Evolutionary conservation across 225 moss, liverwort and hornwort species (phyloP).

Genomic region (Takakia lepidozioides): DNA sequence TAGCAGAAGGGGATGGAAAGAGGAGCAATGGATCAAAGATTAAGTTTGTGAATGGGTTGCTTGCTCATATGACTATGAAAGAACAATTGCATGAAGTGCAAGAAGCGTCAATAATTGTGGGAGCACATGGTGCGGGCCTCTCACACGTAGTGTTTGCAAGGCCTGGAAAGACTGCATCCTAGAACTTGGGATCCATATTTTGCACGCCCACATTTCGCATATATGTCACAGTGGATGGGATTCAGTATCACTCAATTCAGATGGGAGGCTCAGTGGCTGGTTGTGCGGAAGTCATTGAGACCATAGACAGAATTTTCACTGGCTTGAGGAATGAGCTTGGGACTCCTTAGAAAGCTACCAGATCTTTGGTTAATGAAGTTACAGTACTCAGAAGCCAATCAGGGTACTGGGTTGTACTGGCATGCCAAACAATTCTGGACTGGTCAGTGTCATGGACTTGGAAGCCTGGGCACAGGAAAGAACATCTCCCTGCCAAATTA

Average conservation of each 20-base stretch:
- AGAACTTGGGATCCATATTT: slow-evolving; percentile 66
- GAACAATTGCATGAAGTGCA: slow-evolving; percentile 68
- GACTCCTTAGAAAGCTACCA: too few species aligned
- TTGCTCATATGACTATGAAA: slow-evolving; percentile 72
- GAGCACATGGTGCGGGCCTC: slow-evolving; percentile 93
- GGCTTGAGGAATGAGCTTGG: too few species aligned
- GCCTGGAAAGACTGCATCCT: slow-evolving; percentile 56
- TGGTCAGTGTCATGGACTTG: too few species aligned
- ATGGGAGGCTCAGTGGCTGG: slow-evolving; percentile 57
- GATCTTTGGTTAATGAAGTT: too few species aligned
- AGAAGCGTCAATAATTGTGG: slow-evolving; percentile 65
- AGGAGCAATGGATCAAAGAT: slow-evolving; percentile 25
- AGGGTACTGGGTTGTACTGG: too few species aligned
- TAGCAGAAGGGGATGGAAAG: slow-evolving; percentile 6
- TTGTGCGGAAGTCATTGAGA: slow-evolving; percentile 32
- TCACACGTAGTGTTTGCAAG: slow-evolving; percentile 82
- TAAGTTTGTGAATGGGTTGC: slow-evolving; percentile 57
- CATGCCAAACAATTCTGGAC: too few species aligned
- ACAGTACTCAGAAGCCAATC: too few species aligned
- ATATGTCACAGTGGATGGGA: slow-evolving; percentile 89
- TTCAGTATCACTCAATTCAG: slow-evolving; percentile 63
- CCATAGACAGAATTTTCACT: slow-evolving; percentile 50
- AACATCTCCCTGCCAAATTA: too few species aligned
- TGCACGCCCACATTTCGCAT: slow-evolving; percentile 73
- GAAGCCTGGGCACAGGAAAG: too few species aligned